A percentile compares a stretch with the other conserved stretches of the same genome.
Evolutionary conservation across 2,329 filamentous ascomycete species (phyloP).

Genomic region (Penicillium aurantiogriseum): DNA sequence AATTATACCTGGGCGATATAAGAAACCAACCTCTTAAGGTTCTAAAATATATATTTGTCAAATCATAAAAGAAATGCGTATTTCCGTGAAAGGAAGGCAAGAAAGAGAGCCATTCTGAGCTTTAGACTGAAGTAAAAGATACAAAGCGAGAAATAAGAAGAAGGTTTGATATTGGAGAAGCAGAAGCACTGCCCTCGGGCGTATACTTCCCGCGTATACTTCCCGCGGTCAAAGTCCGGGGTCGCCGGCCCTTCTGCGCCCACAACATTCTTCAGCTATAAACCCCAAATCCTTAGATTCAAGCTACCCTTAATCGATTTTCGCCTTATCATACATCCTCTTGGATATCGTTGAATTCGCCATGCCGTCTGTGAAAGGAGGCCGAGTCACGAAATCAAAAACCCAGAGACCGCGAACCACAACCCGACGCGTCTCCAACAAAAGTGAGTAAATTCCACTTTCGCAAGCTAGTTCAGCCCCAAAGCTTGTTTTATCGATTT

Average conservation of each 20-base stretch:
- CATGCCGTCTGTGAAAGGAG: constrained; percentile 20
- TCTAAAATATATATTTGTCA: background rate
- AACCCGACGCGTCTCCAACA: constrained; percentile 19
- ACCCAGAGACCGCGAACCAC: constrained; percentile 7
- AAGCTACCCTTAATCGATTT: background rate
- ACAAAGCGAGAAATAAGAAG: background rate
- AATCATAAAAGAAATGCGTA: no score
- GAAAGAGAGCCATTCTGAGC: no score
- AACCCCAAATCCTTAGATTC: background rate
- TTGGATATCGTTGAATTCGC: fast-evolving
- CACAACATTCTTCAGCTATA: background rate
- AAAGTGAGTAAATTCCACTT: constrained; percentile 15
- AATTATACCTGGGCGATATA: background rate
- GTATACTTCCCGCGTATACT: background rate
- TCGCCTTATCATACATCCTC: constrained; percentile 3
- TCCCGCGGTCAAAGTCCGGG: background rate
- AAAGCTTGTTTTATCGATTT: background rate
- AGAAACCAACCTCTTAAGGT: no score
- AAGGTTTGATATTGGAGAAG: background rate
- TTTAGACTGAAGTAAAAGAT: background rate
- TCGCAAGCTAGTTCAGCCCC: background rate
- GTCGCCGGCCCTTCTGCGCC: background rate
- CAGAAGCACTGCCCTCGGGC: background rate
- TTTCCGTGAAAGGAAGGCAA: no score
- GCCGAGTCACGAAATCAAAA: constrained; percentile 26